phyloP scores from a whole-genome alignment of 2,329 filamentous ascomycete genomes.

The Cladosporium sp. region DNA sequence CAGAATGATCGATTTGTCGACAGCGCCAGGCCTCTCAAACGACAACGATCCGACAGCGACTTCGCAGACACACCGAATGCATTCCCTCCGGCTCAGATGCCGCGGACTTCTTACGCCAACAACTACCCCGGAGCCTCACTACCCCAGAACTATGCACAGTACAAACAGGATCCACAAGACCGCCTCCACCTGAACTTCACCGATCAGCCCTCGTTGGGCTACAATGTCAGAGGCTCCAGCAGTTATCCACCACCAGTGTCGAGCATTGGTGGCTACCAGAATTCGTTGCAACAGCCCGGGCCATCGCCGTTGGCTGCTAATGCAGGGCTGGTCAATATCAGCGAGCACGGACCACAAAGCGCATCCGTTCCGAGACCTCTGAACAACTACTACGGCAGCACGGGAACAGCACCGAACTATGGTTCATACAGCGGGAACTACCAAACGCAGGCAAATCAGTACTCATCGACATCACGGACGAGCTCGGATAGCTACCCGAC shows the following conservation, averaged over 20 bases:
- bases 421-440: slow-evolving; percentile 19
- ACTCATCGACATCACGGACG: slow-evolving; percentile 18
- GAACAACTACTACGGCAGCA: slow-evolving; percentile 20
- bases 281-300: slow-evolving; percentile 19
- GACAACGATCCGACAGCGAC: slow-evolving; percentile 30
- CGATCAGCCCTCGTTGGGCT: slow-evolving; percentile 11
- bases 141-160: slow-evolving; percentile 9
- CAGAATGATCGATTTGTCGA: slow-evolving; percentile 22
- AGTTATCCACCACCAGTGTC: slow-evolving; percentile 14
- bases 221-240: slow-evolving; percentile 18
- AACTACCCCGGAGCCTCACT: slow-evolving; percentile 11
- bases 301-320: slow-evolving; percentile 18
- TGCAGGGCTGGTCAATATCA: slow-evolving; percentile 17
- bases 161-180: slow-evolving; percentile 14
- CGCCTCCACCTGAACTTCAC: slow-evolving; percentile 13
- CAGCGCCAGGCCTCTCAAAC: slow-evolving; percentile 26
- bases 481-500: slow-evolving; percentile 17
- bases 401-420: slow-evolving; percentile 14
- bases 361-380: slow-evolving; percentile 17
- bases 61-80: slow-evolving; percentile 22
- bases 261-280: slow-evolving; percentile 14
- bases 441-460: slow-evolving; percentile 5
- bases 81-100: slow-evolving; percentile 16
- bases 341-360: slow-evolving; percentile 16
- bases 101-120: slow-evolving; percentile 12